phyloP scores from a whole-genome alignment of 176 grass and related monocot species.

The Oryza meridionalis region DNA sequence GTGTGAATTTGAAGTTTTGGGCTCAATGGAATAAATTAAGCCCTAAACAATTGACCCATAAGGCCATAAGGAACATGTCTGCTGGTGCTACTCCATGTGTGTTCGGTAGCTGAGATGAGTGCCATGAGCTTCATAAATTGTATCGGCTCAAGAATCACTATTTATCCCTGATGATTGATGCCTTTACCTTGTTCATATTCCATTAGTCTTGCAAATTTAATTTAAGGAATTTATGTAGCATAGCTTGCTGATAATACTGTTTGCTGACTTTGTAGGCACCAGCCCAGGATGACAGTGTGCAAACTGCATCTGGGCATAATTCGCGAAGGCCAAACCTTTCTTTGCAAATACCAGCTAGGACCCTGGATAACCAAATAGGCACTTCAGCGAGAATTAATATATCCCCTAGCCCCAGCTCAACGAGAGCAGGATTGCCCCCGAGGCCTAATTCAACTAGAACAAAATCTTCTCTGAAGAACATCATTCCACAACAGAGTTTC shows the following conservation, averaged over 20 bases:
- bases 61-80: background rate
- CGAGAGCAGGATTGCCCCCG: constrained; percentile 66
- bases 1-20: constrained; percentile 12
- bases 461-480: constrained; percentile 79
- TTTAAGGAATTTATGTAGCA: background rate
- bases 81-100: constrained; percentile 27
- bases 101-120: constrained; percentile 5
- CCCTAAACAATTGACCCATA: background rate
- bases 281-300: constrained; percentile 21
- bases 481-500: constrained; percentile 64
- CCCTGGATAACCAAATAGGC: constrained; percentile 54
- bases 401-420: constrained; percentile 64
- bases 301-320: constrained; percentile 34
- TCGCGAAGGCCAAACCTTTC: constrained; percentile 61
- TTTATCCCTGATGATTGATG: background rate
- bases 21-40: background rate
- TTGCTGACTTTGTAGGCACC: constrained; percentile 29
- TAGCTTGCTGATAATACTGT: constrained; percentile 11
- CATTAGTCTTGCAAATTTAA: background rate
- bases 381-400: constrained; percentile 65
- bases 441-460: constrained; percentile 75
- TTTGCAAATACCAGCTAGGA: constrained; percentile 87
- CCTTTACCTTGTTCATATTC: background rate
- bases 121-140: background rate
- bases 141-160: background rate